Percentiles rank a stretch among this genome's conserved stretches.
phyloP scores from a whole-genome alignment of 257 asterid genomes.

The Nicotiana undulata region DNA sequence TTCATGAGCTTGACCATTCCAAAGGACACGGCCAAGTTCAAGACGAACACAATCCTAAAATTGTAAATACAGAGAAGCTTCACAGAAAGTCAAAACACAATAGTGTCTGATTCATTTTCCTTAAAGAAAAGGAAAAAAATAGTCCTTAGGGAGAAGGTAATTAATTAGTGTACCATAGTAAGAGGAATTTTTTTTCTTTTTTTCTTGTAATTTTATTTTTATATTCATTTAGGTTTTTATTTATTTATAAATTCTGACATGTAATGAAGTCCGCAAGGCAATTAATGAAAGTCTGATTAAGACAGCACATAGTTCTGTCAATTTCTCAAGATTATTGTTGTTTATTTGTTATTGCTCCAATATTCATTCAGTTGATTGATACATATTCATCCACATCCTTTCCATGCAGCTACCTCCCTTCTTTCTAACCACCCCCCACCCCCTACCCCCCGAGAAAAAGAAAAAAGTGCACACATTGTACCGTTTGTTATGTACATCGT shows the following conservation, averaged over 20 bases:
- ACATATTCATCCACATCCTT: neutral
- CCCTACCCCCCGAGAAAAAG: neutral
- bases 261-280: slow-evolving; percentile 31
- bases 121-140: neutral
- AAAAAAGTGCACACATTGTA: too few species aligned
- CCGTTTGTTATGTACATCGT: too few species aligned
- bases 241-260: neutral
- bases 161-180: neutral
- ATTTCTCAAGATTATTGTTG: neutral
- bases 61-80: slow-evolving; percentile 12
- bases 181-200: neutral
- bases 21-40: neutral
- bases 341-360: neutral
- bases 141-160: neutral
- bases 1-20: neutral
- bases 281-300: neutral
- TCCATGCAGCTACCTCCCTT: neutral
- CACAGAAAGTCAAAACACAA: neutral
- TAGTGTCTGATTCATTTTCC: slow-evolving; percentile 1
- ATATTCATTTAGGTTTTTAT: neutral
- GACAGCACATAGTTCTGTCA: slow-evolving; percentile 3
- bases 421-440: neutral
- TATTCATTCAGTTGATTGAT: neutral
- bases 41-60: neutral
- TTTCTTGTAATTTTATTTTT: neutral